Percentiles rank a stretch among this genome's conserved stretches.
These are phyloP conservation scores for Mesembryanthemum crystallinum DNA, from an alignment of 148 eudicot genomes.

Conservation along the genomic window DNA sequence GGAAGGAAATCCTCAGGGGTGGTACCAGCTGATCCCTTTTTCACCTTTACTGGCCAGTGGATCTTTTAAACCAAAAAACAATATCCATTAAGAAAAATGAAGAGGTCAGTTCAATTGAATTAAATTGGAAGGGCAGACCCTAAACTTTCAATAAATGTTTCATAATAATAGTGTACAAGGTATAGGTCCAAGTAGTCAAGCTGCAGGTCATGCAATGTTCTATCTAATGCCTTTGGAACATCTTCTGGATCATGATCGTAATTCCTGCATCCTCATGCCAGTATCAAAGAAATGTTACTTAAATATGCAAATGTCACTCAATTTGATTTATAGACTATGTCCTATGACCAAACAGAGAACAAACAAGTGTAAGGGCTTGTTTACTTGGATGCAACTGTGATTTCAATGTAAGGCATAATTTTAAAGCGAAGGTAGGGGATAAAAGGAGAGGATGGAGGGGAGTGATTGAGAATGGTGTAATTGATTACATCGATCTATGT, in stretches of 20 bases:
- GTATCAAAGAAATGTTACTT: not conserved
- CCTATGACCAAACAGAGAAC: not conserved
- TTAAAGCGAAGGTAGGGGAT: no score
- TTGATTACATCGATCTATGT: no score
- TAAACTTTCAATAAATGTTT: not conserved
- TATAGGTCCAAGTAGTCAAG: constrained; percentile 58
- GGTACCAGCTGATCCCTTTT: constrained; percentile 37
- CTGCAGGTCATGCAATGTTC: constrained; percentile 46
- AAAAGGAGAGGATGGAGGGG: no score
- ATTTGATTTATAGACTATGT: not conserved
- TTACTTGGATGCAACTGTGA: no score
- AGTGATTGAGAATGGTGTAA: no score
- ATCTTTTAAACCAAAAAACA: constrained; percentile 32
- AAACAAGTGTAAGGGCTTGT: no score
- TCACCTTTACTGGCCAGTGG: constrained; percentile 63
- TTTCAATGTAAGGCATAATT: no score
- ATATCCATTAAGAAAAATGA: not conserved
- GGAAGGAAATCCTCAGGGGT: constrained; percentile 35
- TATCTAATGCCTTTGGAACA: constrained; percentile 44
- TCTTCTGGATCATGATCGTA: constrained; percentile 58
- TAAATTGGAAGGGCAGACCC: not conserved
- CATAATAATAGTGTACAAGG: constrained; percentile 33
- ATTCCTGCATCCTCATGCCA: constrained; percentile 32
- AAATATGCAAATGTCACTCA: not conserved
- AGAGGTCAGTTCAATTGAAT: not conserved